These are phyloP conservation scores for Penicillium thymicola DNA, from an alignment of 2,329 filamentous ascomycete genomes.

Conservation along the genomic window DNA sequence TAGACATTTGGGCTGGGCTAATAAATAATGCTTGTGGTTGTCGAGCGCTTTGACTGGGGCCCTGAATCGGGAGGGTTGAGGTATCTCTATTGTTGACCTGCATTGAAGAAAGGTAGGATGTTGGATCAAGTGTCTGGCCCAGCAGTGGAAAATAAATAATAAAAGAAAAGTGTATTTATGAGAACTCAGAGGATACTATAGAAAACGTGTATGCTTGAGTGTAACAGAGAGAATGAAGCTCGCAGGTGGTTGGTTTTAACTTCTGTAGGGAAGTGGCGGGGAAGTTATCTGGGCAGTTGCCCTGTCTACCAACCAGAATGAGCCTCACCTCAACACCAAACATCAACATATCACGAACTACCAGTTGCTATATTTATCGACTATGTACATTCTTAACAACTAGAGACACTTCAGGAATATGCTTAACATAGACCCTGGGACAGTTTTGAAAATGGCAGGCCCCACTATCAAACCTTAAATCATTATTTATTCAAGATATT, in stretches of 20 bases:
- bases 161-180: background rate
- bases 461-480: background rate
- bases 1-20: conserved; percentile 42
- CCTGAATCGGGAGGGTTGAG: conserved; percentile 23
- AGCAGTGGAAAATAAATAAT: background rate
- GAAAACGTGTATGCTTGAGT: background rate
- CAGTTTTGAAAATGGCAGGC: background rate
- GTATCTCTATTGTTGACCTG: conserved; percentile 12
- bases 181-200: background rate
- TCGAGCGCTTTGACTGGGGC: conserved; percentile 3
- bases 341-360: background rate
- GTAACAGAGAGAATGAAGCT: background rate
- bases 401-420: background rate
- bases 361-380: background rate
- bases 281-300: conserved; percentile 4
- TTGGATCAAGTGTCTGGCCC: background rate
- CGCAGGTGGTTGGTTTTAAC: conserved; percentile 3
- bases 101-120: conserved; percentile 11
- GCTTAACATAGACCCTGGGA: background rate
- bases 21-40: conserved; percentile 33
- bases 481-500: background rate
- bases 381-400: no score
- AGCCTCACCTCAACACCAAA: background rate
- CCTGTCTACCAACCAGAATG: background rate
- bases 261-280: conserved; percentile 10